Evolutionary conservation across 192 early-diverging fungal species (phyloP).

Genomic region (Rhizophagus clarus): DNA sequence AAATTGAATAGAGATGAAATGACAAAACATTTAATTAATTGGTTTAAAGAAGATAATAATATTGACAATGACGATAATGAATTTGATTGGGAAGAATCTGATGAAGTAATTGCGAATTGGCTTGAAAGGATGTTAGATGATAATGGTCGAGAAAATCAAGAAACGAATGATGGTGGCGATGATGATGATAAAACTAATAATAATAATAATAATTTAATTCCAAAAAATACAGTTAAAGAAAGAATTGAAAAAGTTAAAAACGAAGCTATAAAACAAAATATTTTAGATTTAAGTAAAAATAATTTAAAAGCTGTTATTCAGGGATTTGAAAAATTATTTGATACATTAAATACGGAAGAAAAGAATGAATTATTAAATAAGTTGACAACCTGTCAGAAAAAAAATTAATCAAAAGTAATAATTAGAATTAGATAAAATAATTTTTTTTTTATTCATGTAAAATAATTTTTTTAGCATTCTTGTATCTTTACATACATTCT

Average conservation of each 20-base stretch:
- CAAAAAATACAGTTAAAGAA: not conserved
- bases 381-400: too few species aligned
- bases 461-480: too few species aligned
- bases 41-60: constrained; percentile 66
- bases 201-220: not conserved
- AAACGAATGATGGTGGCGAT: not conserved
- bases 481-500: too few species aligned
- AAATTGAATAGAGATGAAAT: constrained; percentile 55
- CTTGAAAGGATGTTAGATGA: constrained; percentile 52
- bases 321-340: too few species aligned
- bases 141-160: constrained; percentile 18
- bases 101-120: constrained; percentile 61
- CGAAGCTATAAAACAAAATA: constrained; percentile 1
- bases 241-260: constrained; percentile 12
- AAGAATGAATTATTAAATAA: too few species aligned
- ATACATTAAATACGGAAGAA: too few species aligned
- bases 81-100: constrained; percentile 58
- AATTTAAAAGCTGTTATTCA: too few species aligned
- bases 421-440: too few species aligned
- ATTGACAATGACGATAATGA: constrained; percentile 37
- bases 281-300: too few species aligned
- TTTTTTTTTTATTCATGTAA: too few species aligned
- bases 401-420: too few species aligned
- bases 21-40: constrained; percentile 52
- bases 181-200: too few species aligned